Conservation (phyloP, 2,329 filamentous ascomycete genomes). For the Arthrinium phaeospermum region DNA sequence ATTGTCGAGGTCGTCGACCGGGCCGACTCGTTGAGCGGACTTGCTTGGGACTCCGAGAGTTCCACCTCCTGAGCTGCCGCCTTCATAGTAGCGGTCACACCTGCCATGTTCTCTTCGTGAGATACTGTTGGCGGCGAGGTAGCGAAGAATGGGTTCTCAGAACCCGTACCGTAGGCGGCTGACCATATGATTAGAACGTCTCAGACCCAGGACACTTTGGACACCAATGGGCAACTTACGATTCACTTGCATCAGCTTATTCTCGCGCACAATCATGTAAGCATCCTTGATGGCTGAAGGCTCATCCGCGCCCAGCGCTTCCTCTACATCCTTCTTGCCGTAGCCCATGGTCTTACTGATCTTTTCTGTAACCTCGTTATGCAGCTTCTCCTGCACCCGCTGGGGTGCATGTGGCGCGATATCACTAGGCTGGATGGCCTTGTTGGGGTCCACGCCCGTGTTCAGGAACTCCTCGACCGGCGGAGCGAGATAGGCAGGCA, state of each 20-base stretch:
- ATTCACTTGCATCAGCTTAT: slow-evolving; percentile 94
- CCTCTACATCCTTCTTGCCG: slow-evolving; percentile 90
- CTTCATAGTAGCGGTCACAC: slow-evolving; percentile 60
- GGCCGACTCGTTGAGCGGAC: slow-evolving; percentile 60
- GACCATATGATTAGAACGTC: not conserved
- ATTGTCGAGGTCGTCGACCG: slow-evolving; percentile 58
- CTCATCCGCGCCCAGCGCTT: slow-evolving; percentile 88
- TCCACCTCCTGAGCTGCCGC: slow-evolving; percentile 24
- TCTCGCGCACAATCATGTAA: slow-evolving; percentile 96
- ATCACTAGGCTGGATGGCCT: slow-evolving; percentile 82
- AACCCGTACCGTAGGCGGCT: slow-evolving; percentile 54
- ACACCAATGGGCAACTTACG: slow-evolving; percentile 63
- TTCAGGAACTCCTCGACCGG: slow-evolving; percentile 92
- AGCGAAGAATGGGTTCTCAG: slow-evolving; percentile 50
- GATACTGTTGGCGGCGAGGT: slow-evolving; percentile 51
- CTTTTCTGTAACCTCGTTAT: slow-evolving; percentile 92
- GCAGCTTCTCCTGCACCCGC: slow-evolving; percentile 85
- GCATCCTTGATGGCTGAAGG: slow-evolving; percentile 99
- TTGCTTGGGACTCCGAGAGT: slow-evolving; percentile 45
- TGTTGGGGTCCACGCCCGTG: slow-evolving; percentile 91
- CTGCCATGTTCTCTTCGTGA: slow-evolving; percentile 57
- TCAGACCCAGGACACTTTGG: not conserved
- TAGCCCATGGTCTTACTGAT: slow-evolving; percentile 99
- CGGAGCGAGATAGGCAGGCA: slow-evolving; percentile 85
- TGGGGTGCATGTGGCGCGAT: slow-evolving; percentile 80